Conservation (phyloP, 148 eudicot species). For the Arctostaphylos glauca region DNA sequence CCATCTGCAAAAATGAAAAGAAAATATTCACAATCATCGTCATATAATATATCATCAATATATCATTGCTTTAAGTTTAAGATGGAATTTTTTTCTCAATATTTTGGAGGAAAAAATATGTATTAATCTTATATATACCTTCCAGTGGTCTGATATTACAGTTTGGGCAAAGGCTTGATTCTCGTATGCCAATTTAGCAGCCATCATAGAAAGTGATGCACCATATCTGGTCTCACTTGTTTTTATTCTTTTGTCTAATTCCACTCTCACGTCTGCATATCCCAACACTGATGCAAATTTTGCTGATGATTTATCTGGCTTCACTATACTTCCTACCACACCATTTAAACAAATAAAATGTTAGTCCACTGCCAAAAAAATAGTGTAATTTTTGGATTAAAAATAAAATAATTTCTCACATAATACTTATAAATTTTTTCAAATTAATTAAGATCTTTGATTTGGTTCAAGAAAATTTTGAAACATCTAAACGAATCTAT, state of each 20-base stretch:
- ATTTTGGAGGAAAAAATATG: background rate
- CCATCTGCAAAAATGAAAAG: slow-evolving; percentile 32
- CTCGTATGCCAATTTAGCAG: slow-evolving; percentile 44
- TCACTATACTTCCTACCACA: slow-evolving; percentile 30
- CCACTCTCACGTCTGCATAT: slow-evolving; percentile 32
- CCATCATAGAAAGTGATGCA: slow-evolving; percentile 37
- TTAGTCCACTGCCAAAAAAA: too few species aligned
- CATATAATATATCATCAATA: too few species aligned
- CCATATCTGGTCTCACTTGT: slow-evolving; percentile 17
- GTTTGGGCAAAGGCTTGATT: slow-evolving; percentile 24
- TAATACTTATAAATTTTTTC: too few species aligned
- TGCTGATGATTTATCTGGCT: slow-evolving; percentile 26
- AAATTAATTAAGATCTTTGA: too few species aligned
- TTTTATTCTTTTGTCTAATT: slow-evolving; percentile 28
- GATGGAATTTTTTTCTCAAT: background rate
- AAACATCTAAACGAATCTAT: too few species aligned
- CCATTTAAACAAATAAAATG: background rate
- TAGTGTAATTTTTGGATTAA: too few species aligned
- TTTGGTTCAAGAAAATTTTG: too few species aligned
- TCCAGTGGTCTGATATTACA: slow-evolving; percentile 35
- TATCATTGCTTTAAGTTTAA: background rate
- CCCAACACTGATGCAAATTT: slow-evolving; percentile 34
- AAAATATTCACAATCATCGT: background rate
- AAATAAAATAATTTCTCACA: too few species aligned
- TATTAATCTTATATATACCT: slow-evolving; percentile 22